Conservation (phyloP, 2,329 filamentous ascomycete species). For the Talaromyces islandicus region DNA sequence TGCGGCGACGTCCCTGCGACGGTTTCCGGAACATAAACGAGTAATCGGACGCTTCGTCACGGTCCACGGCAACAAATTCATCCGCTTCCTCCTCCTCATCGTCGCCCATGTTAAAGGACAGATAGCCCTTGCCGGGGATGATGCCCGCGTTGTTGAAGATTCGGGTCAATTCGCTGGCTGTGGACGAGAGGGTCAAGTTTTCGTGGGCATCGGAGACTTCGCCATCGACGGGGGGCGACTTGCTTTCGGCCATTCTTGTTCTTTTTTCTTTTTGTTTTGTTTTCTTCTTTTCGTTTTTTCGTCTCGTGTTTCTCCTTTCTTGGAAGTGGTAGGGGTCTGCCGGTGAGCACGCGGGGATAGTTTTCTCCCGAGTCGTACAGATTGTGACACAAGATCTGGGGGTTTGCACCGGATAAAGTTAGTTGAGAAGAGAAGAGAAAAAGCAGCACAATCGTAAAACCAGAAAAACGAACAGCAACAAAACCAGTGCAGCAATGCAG, state of each 20-base stretch:
- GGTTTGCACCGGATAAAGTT: background rate
- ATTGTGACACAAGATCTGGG: background rate
- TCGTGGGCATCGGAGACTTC: slow-evolving; percentile 7
- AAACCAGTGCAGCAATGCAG: background rate
- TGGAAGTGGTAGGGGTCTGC: background rate
- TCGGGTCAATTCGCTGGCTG: slow-evolving; percentile 10
- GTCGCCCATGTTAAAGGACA: slow-evolving; percentile 14
- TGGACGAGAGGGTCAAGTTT: slow-evolving; percentile 4
- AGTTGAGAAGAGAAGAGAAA: background rate
- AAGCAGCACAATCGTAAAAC: background rate
- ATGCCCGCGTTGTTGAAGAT: slow-evolving; percentile 11
- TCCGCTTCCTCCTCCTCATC: slow-evolving; percentile 25
- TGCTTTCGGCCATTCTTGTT: slow-evolving; percentile 8
- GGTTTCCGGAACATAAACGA: slow-evolving; percentile 38
- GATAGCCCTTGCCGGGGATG: slow-evolving; percentile 7
- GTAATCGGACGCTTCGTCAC: slow-evolving; percentile 34
- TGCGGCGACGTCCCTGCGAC: slow-evolving; percentile 27
- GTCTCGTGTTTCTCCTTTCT: background rate
- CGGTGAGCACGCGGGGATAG: background rate
- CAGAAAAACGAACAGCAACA: background rate
- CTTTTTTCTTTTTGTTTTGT: background rate
- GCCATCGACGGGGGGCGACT: slow-evolving; percentile 7
- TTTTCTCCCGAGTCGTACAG: background rate
- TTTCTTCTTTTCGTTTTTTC: background rate
- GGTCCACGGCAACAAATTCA: slow-evolving; percentile 37